These are phyloP conservation scores for Pterothamnion heteromorphum DNA, from an alignment of 31 red algal genomes.

Conservation along the genomic window DNA sequence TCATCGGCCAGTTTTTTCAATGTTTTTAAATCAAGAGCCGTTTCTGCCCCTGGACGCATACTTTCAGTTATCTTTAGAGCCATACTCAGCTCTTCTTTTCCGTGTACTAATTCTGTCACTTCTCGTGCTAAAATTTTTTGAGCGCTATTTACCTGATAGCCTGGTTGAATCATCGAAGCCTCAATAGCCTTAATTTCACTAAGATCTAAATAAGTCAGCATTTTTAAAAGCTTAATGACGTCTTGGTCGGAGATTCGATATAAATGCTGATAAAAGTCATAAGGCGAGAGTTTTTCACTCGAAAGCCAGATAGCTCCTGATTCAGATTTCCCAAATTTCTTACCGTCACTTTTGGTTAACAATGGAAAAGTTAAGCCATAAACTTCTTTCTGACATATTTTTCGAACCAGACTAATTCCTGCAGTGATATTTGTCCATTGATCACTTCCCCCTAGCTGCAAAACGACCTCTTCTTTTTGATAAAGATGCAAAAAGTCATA, in stretches of 20 bases:
- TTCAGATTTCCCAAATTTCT: conserved; percentile 68
- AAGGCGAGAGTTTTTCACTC: conserved; percentile 65
- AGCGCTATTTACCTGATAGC: background rate
- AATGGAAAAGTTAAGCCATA: conserved; percentile 76
- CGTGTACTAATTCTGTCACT: background rate
- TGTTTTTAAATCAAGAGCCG: too few species aligned
- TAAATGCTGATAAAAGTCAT: conserved; percentile 76
- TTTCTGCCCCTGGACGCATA: background rate
- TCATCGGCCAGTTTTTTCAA: too few species aligned
- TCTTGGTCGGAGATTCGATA: conserved; percentile 55
- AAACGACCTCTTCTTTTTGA: conserved; percentile 35
- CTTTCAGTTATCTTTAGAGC: background rate
- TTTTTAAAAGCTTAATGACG: conserved; percentile 50
- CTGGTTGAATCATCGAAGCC: background rate
- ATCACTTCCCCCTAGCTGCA: conserved; percentile 74
- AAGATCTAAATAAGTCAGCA: conserved; percentile 58
- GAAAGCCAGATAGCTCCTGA: conserved; percentile 72
- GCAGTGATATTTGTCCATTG: conserved; percentile 86
- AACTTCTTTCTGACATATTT: conserved; percentile 26
- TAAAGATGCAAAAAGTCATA: conserved; percentile 77
- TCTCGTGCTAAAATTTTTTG: background rate
- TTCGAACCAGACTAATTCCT: conserved; percentile 60
- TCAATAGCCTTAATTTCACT: conserved; percentile 39
- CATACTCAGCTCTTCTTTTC: background rate
- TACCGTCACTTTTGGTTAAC: conserved; percentile 62